phyloP scores from a whole-genome alignment of 495 filamentous ascomycete genomes.

The Sphaerosporella brunnea region DNA sequence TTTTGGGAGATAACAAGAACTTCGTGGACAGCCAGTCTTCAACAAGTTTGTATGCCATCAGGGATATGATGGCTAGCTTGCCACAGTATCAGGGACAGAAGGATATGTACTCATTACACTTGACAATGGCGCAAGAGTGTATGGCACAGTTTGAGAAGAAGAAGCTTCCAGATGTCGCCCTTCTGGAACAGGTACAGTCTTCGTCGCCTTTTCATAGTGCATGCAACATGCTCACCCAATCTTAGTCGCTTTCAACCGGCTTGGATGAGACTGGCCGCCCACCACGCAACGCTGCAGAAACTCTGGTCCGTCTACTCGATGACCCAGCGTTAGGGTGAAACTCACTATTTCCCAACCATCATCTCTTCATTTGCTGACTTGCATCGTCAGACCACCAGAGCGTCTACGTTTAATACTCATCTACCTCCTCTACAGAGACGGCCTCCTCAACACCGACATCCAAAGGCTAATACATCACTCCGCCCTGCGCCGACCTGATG shows the following conservation, averaged over 20 bases:
- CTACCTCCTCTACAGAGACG: constrained; percentile 74
- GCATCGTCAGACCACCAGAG: constrained; percentile 37
- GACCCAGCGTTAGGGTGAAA: constrained; percentile 33
- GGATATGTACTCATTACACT: constrained; percentile 81
- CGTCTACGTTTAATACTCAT: constrained; percentile 67
- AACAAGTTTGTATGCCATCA: constrained; percentile 73
- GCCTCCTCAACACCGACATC: constrained; percentile 73
- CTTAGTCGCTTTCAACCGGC: constrained; percentile 66
- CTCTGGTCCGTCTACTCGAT: constrained; percentile 72
- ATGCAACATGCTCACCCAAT: constrained; percentile 7
- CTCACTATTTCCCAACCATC: constrained; percentile 32
- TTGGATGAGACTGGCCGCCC: constrained; percentile 83
- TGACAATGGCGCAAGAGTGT: constrained; percentile 95
- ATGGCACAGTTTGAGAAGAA: constrained; percentile 77
- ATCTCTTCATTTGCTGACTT: constrained; percentile 7
- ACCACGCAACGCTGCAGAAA: constrained; percentile 70
- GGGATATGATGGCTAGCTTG: constrained; percentile 88
- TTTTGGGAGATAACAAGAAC: constrained; percentile 82
- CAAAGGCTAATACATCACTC: constrained; percentile 72
- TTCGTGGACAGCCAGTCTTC: constrained; percentile 36
- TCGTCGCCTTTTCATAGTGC: neutral
- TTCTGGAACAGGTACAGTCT: constrained; percentile 48
- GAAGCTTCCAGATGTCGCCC: constrained; percentile 73
- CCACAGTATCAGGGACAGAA: constrained; percentile 91
- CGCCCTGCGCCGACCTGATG: constrained; percentile 53